Evolutionary conservation across 2,329 filamentous ascomycete species (phyloP), one percentile per base, ranked within the genome.

Genomic region (Pseudogymnoascus sp.): DNA sequence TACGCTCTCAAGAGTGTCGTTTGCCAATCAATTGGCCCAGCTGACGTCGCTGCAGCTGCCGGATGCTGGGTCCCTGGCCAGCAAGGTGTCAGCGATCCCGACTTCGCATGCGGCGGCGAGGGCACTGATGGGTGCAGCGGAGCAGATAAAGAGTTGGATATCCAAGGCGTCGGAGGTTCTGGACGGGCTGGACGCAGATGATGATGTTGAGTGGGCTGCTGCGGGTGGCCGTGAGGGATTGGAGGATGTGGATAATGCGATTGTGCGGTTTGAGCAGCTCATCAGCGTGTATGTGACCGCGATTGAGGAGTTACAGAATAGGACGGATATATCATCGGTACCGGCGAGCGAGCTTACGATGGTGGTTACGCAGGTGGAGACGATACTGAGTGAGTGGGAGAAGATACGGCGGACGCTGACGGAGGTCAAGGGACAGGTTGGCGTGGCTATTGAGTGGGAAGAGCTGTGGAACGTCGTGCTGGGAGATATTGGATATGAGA

Each of bases 391-490:
- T 37, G 90, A 92, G 70, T 99, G 94, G 94, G 82, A 85, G 50
- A 86, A 87, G 67, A 93, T 97, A 70, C 89, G 91, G 70, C 80
- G 79, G 44, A 88, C 89, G 1, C 78, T 99, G 60, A 89, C 88
- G 66, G 87, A 78, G 25, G 89, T 96, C 63, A 96, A 96, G 73
- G 84, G 84, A 59, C 93, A 97, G 72, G 93, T 99, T 16, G 94
- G 97, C 75, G 86, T 96, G 64, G 94, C 94, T 56, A 96, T 97
- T 92, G 94, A 99, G 73, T 99, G 93, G 93, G 92, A 97, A 74
- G 92, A 97, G 76, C 80, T 99, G 37, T 97, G 94, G 93, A 91
- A 91, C 69, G 91, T 84, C 67, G 93, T 97, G 2, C 80, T 99
- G 2, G 93, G 92, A 50, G 93, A 97, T 73, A 96, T 97, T 65